Evolutionary conservation across 1,284 basidiomycete species (phyloP).

Genomic region (Ganoderma resinaceum): DNA sequence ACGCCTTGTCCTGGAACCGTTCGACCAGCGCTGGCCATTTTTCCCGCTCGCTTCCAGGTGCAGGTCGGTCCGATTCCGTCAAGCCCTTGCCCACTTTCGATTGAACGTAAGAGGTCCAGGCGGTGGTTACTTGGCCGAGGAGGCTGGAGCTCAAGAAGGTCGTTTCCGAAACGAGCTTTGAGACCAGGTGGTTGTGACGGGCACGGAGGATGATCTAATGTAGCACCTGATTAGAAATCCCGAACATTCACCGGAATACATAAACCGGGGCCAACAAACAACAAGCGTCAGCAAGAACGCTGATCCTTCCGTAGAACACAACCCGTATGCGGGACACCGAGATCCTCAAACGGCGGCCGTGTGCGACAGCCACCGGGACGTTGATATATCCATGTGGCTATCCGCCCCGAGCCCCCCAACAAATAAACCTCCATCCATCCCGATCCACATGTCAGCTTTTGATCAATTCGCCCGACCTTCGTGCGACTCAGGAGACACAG

Average conservation of each 20-base stretch:
- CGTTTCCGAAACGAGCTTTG: slow-evolving; percentile 65
- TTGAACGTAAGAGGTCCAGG: slow-evolving; percentile 72
- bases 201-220: slow-evolving; percentile 89
- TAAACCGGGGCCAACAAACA: background rate
- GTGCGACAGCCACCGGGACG: background rate
- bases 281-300: background rate
- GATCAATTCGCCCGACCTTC: background rate
- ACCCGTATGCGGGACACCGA: background rate
- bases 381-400: background rate
- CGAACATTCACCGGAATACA: background rate
- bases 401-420: background rate
- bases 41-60: slow-evolving; percentile 54
- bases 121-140: slow-evolving; percentile 62
- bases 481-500: background rate
- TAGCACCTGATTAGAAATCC: slow-evolving; percentile 13
- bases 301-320: background rate
- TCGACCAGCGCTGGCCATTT: slow-evolving; percentile 62
- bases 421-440: background rate
- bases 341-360: background rate
- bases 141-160: slow-evolving; percentile 65
- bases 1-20: slow-evolving; percentile 59
- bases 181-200: slow-evolving; percentile 84
- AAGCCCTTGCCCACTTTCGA: slow-evolving; percentile 68
- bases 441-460: background rate
- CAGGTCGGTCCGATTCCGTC: slow-evolving; percentile 52